phyloP scores from a whole-genome alignment of 2,329 filamentous ascomycete genomes.

The Botrytis galanthina region DNA sequence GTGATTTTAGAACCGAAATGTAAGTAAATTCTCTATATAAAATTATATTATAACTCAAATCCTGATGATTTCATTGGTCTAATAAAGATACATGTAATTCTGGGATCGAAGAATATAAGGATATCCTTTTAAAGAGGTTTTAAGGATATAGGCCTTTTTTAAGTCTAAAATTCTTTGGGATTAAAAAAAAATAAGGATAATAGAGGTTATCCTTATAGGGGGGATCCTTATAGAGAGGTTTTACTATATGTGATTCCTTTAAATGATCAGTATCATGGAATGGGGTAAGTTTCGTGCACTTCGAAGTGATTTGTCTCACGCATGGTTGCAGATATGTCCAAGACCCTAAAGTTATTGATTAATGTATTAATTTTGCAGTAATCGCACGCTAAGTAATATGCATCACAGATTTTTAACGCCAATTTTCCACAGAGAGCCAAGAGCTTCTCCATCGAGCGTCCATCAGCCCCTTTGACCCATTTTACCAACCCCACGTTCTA shows the following conservation, averaged over 20 bases:
- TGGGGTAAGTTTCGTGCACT: neutral
- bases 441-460: neutral
- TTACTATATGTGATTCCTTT: neutral
- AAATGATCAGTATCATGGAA: neutral
- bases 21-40: too few species aligned
- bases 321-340: neutral
- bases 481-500: constrained; percentile 92
- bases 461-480: neutral
- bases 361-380: neutral
- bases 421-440: neutral
- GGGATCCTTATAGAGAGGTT: too few species aligned
- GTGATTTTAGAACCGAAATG: too few species aligned
- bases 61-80: too few species aligned
- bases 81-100: too few species aligned
- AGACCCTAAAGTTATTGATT: neutral
- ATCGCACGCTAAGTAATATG: neutral
- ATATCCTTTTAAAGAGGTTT: too few species aligned
- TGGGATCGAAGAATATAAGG: too few species aligned
- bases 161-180: too few species aligned
- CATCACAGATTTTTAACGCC: neutral
- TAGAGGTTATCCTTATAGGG: too few species aligned
- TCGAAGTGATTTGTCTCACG: neutral
- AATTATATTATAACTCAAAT: too few species aligned
- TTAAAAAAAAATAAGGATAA: too few species aligned
- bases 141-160: too few species aligned